A percentile compares a stretch with the other conserved stretches of the same genome.
Evolutionary conservation across 139 green algal genomes (phyloP).

Genomic region (Parachlorella kessleri): DNA sequence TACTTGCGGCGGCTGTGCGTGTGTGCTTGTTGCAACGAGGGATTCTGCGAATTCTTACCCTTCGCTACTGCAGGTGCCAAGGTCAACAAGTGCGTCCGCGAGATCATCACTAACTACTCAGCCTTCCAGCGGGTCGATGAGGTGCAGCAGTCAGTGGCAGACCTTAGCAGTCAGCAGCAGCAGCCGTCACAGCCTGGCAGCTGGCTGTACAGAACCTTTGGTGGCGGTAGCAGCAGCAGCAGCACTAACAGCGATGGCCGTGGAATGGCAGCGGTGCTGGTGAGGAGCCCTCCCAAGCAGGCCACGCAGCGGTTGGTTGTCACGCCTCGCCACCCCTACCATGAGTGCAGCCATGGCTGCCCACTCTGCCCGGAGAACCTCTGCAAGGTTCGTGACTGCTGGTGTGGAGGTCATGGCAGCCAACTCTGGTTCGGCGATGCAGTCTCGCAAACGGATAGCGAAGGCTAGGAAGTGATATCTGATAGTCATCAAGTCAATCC

Average conservation of each 20-base stretch:
- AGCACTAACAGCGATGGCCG: not conserved
- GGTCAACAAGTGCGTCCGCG: slow-evolving; percentile 30
- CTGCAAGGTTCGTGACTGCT: slow-evolving; percentile 77
- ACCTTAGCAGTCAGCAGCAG: not conserved
- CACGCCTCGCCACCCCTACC: slow-evolving; percentile 12
- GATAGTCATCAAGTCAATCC: too few species aligned
- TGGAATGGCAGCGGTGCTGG: not conserved
- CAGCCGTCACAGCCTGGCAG: not conserved
- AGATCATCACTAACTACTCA: slow-evolving; percentile 72
- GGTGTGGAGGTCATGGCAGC: too few species aligned
- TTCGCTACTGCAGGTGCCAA: too few species aligned
- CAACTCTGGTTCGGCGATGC: too few species aligned
- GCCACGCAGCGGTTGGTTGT: slow-evolving; percentile 27
- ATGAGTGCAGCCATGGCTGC: slow-evolving; percentile 60
- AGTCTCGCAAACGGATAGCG: too few species aligned
- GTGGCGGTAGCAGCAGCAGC: not conserved
- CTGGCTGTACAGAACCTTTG: not conserved
- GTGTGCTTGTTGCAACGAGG: too few species aligned
- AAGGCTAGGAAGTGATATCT: too few species aligned
- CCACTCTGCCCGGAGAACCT: slow-evolving; percentile 74
- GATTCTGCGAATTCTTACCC: too few species aligned
- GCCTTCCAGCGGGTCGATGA: slow-evolving; percentile 53
- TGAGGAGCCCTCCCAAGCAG: not conserved
- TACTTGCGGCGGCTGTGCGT: too few species aligned
- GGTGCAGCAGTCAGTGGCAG: not conserved